Percentiles rank a stretch among this genome's conserved stretches.
Evolutionary conservation across 2,329 filamentous ascomycete species (phyloP).

Genomic region (Claviceps sp.): DNA sequence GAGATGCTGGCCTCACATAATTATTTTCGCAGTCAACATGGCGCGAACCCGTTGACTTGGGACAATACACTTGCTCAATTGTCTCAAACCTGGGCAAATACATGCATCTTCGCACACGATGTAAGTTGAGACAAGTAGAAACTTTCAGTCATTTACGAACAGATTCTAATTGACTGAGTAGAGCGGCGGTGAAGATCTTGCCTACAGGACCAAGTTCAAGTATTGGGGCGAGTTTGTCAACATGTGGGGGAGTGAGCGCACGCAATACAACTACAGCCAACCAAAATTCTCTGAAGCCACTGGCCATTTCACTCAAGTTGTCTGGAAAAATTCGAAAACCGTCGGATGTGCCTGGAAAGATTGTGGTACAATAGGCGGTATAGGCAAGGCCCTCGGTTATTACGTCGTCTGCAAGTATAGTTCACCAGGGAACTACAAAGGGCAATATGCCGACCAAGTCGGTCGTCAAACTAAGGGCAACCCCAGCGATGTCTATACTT

Average conservation of each 20-base stretch:
- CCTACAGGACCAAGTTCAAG: neutral
- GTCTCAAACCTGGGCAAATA: neutral
- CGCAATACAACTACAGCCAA: neutral
- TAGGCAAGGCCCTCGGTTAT: neutral
- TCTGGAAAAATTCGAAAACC: neutral
- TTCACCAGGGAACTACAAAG: neutral
- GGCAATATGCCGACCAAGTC: neutral
- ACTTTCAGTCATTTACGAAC: neutral
- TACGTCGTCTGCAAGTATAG: constrained; percentile 3
- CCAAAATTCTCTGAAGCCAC: neutral
- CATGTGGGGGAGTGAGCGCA: constrained; percentile 2
- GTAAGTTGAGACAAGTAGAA: neutral
- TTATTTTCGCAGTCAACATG: constrained; percentile 1
- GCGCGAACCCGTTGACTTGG: neutral
- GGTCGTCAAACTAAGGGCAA: neutral
- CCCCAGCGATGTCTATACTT: neutral
- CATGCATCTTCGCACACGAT: neutral
- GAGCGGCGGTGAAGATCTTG: constrained; percentile 2
- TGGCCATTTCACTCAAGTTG: constrained; percentile 1
- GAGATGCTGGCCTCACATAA: constrained; percentile 1
- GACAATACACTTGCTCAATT: neutral
- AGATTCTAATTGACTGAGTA: neutral
- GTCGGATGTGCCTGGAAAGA: neutral
- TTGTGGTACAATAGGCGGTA: neutral
- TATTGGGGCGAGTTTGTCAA: neutral